Evolutionary conservation across 1,139 yeast genomes (phyloP).

Genomic region (Lodderomyces orthopsilosis): DNA sequence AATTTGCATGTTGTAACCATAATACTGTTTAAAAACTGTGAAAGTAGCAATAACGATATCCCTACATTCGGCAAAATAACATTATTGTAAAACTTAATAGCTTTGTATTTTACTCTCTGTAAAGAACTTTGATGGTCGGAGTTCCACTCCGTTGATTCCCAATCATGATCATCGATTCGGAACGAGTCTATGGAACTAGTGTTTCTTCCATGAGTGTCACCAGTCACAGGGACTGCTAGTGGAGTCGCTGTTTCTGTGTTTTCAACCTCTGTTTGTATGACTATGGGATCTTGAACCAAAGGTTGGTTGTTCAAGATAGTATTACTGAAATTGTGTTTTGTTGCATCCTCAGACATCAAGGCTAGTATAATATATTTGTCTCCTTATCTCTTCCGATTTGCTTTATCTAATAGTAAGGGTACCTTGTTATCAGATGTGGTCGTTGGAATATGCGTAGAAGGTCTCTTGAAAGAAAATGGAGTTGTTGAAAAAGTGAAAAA

Average conservation of each 20-base stretch:
- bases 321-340: slow-evolving; percentile 2
- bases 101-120: slow-evolving; percentile 2
- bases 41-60: slow-evolving; percentile 41
- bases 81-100: slow-evolving; percentile 6
- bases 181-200: slow-evolving; percentile 9
- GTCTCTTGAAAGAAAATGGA: not conserved
- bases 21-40: slow-evolving; percentile 70
- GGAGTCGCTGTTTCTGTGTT: slow-evolving; percentile 5
- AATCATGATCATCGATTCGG: slow-evolving; percentile 7
- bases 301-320: slow-evolving; percentile 13
- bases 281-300: slow-evolving; percentile 12
- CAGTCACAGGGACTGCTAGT: slow-evolving; percentile 6
- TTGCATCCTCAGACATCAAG: slow-evolving; percentile 2
- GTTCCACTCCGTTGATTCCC: slow-evolving; percentile 1
- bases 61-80: slow-evolving; percentile 32
- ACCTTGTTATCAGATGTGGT: not conserved
- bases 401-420: not conserved
- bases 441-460: not conserved
- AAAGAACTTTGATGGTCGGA: slow-evolving; percentile 1
- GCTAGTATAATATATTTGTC: not conserved
- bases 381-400: not conserved
- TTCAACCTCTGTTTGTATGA: slow-evolving; percentile 7
- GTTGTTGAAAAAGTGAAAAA: not conserved
- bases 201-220: not conserved
- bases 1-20: slow-evolving; percentile 77